These are phyloP conservation scores for Phytopythium cucurbitacearum DNA, from an alignment of 352 stramenopile species.

Conservation along the genomic window DNA sequence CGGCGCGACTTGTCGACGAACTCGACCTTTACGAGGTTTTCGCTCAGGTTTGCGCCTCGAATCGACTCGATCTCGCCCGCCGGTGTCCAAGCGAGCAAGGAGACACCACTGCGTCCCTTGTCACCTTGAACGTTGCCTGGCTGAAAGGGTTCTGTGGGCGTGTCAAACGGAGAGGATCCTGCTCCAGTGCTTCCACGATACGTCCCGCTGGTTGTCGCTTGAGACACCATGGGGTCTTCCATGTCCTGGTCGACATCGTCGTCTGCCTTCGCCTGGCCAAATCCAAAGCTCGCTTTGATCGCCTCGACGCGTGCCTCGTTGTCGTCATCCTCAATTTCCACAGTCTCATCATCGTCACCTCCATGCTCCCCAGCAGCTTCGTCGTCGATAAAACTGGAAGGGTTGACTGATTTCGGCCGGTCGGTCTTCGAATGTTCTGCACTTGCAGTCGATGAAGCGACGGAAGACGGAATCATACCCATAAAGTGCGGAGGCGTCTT, in stretches of 20 bases:
- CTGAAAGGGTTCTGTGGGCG: slow-evolving; percentile 62
- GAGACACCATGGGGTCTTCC: slow-evolving; percentile 2
- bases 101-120: slow-evolving; percentile 27
- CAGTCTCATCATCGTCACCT: slow-evolving; percentile 14
- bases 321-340: slow-evolving; percentile 39
- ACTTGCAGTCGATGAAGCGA: neutral
- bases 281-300: slow-evolving; percentile 83
- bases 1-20: slow-evolving; percentile 79
- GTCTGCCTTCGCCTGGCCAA: slow-evolving; percentile 27
- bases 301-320: slow-evolving; percentile 67
- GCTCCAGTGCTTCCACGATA: neutral
- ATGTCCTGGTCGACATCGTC: slow-evolving; percentile 24
- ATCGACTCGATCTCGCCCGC: slow-evolving; percentile 80
- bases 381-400: slow-evolving; percentile 43
- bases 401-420: slow-evolving; percentile 21
- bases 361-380: slow-evolving; percentile 32
- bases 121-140: slow-evolving; percentile 42
- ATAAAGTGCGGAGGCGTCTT: slow-evolving; percentile 52
- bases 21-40: slow-evolving; percentile 78
- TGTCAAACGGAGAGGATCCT: slow-evolving; percentile 17
- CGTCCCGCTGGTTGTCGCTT: neutral
- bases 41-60: slow-evolving; percentile 52
- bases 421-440: slow-evolving; percentile 6
- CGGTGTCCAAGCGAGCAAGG: slow-evolving; percentile 67
- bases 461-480: slow-evolving; percentile 3